Base-by-base conservation (phyloP, 768 basidiomycete genomes). In the Tylopilus subfusipes region DNA sequence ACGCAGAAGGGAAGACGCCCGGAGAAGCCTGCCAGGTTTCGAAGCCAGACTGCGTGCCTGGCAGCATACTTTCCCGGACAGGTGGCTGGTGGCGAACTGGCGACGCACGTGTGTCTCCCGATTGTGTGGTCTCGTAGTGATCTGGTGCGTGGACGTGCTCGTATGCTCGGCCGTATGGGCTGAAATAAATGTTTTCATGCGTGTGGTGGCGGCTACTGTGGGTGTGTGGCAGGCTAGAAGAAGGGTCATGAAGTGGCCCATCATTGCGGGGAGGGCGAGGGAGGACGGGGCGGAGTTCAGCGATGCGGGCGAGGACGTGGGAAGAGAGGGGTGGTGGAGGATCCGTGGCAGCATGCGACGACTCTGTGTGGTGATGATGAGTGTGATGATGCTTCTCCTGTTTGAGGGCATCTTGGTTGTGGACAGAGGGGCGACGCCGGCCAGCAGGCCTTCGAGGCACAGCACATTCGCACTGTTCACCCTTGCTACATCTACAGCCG, bases 101-200 rank as follows among this genome's bases (percentile, higher is more conserved):
- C 14, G 66, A 67, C 16, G 61, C 53, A 54, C 43, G 66, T 49
- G 58, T 24, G 53, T 65, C 69, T 12, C 53, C 55, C 3, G 24
- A 40, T 46, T 55, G 55, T 39, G 48, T 70, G 19, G 59, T 42
- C 42, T 72, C 70, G 42, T 61, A 57, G 34, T 71, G 67, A 40
- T 76, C 76, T 16, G 65, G 51, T 12, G 72, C 67, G 56, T 79
- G 76, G n/a, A 68, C 56, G 4, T 75, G 69, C 48, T 82, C 86
- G 58, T 87, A 82, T 16, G 85, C 84, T 22, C 85, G 79, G 18
- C 80, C 80, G 53, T 90, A 90, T 0, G 88, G 88, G 50, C 83
- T 85, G 65, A 76, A 88, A 42, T 74, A 71, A 53, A 76, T 71
- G 54, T 73, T 73, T 50, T 84, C 81, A 63, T 80, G 79, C 18